phyloP scores from a whole-genome alignment of 495 filamentous ascomycete species.

The Penicillium longicatenatum region DNA sequence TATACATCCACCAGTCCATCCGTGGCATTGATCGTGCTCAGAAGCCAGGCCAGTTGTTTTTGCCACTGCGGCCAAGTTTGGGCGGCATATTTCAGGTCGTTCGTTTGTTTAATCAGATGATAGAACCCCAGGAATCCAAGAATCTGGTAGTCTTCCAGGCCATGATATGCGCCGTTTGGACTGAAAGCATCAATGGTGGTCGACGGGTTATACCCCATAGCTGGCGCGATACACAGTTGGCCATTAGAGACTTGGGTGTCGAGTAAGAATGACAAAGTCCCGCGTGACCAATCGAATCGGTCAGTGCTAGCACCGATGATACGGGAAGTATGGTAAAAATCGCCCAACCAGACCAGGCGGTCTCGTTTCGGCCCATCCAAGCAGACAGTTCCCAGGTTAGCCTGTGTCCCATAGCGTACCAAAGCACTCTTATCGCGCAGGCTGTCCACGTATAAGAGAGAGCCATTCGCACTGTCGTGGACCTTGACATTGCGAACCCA shows the following conservation, averaged over 20 bases:
- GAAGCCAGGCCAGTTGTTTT: constrained; percentile 7
- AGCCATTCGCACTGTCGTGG: constrained; percentile 5
- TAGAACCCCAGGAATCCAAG: constrained; percentile 10
- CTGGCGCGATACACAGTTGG: neutral
- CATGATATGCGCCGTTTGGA: neutral
- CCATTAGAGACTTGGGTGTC: constrained; percentile 7
- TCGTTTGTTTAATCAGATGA: constrained; percentile 2
- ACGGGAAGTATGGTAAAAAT: constrained; percentile 23
- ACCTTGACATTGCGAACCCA: constrained; percentile 5
- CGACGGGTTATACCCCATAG: constrained; percentile 11
- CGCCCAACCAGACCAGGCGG: constrained; percentile 26
- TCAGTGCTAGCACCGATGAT: constrained; percentile 28
- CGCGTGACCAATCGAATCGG: constrained; percentile 26
- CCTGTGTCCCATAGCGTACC: constrained; percentile 1
- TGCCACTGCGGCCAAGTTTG: constrained; percentile 9
- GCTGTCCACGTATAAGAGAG: constrained; percentile 1
- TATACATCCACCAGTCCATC: constrained; percentile 7
- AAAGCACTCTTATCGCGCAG: neutral
- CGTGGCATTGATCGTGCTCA: constrained; percentile 4
- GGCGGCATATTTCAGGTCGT: constrained; percentile 7
- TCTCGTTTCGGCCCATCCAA: constrained; percentile 35
- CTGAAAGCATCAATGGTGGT: constrained; percentile 6
- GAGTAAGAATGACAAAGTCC: constrained; percentile 10
- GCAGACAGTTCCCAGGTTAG: constrained; percentile 13
- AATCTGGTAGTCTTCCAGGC: constrained; percentile 10